Conservation (phyloP, 495 filamentous ascomycete species). For the Terfezia boudieri region DNA sequence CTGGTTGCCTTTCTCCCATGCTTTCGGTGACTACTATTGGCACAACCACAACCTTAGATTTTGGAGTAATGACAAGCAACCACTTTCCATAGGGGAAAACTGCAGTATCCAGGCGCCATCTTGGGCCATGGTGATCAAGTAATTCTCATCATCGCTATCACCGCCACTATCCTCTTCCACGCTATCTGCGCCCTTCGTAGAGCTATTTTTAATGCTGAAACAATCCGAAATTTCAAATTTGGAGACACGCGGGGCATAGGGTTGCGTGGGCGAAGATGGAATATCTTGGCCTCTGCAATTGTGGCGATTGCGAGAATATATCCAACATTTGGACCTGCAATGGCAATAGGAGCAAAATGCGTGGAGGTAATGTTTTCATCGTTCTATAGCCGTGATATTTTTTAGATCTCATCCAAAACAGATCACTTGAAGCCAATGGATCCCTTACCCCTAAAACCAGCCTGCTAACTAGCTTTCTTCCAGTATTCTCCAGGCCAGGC, state of each 20-base stretch:
- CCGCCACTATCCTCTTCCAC: conserved; percentile 3
- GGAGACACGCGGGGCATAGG: conserved; percentile 37
- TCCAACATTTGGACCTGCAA: conserved; percentile 30
- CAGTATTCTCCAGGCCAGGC: conserved; percentile 27
- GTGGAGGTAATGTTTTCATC: conserved; percentile 82
- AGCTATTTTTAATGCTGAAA: conserved; percentile 14
- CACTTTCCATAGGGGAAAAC: conserved; percentile 51
- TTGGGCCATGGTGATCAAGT: conserved; percentile 16
- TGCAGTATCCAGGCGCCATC: conserved; percentile 55
- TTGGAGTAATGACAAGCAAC: conserved; percentile 72
- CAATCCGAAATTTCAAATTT: conserved; percentile 37
- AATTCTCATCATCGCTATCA: conserved; percentile 8
- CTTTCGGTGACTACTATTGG: conserved; percentile 37
- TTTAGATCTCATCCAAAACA: conserved; percentile 1
- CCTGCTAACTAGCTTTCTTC: conserved; percentile 20
- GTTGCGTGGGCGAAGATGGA: conserved; percentile 31
- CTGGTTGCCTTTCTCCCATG: too few species aligned
- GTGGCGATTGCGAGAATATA: conserved; percentile 58
- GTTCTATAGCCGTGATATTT: conserved; percentile 3
- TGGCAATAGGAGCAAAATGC: conserved; percentile 33
- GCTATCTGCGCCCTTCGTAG: not conserved
- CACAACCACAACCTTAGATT: conserved; percentile 93
- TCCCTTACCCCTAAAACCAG: conserved; percentile 18
- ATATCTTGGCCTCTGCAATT: conserved; percentile 52
- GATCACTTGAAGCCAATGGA: not conserved